Percentiles rank a stretch among this genome's conserved stretches.
Evolutionary conservation across 495 filamentous ascomycete genomes (phyloP).

Genomic region (Aspergillus carlsbadensis): DNA sequence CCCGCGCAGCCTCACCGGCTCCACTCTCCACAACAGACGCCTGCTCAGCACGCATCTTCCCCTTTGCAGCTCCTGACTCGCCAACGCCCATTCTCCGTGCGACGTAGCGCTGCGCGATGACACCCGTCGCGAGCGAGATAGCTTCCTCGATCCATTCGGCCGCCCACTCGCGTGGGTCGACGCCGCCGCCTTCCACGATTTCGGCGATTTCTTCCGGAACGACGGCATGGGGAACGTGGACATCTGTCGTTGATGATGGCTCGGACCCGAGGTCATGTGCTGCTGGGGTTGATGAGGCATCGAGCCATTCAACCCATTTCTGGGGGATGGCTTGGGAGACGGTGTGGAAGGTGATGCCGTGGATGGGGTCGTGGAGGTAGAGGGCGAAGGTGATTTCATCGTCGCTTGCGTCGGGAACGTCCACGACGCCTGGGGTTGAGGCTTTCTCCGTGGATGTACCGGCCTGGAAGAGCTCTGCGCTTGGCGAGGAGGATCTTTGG

Average conservation of each 20-base stretch:
- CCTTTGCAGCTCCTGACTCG: conserved; percentile 66
- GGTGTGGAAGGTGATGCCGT: conserved; percentile 82
- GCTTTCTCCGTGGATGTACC: conserved; percentile 54
- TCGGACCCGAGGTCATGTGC: conserved; percentile 39
- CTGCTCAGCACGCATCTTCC: conserved; percentile 76
- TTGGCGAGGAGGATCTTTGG: conserved; percentile 48
- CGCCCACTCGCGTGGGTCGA: conserved; percentile 95
- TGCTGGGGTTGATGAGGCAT: conserved; percentile 62
- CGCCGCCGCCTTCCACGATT: conserved; percentile 83
- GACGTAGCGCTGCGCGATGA: conserved; percentile 95
- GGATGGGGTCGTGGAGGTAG: conserved; percentile 90
- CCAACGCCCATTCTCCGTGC: conserved; percentile 94
- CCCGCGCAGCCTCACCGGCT: conserved; percentile 81
- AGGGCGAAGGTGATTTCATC: conserved; percentile 78
- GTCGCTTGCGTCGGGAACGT: conserved; percentile 47
- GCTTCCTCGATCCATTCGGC: conserved; percentile 95
- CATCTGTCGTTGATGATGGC: conserved; percentile 11
- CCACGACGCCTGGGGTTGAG: conserved; percentile 50
- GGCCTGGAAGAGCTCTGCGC: conserved; percentile 64
- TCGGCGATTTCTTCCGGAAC: conserved; percentile 83
- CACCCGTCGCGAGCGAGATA: conserved; percentile 72
- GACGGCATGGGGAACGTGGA: conserved; percentile 36
- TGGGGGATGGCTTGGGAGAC: conserved; percentile 81
- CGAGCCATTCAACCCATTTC: conserved; percentile 89
- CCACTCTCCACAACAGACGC: conserved; percentile 68